A percentile compares a stretch with the other conserved stretches of the same genome.
Evolutionary conservation across 768 basidiomycete genomes (phyloP).

Genomic region (Suillus hirtellus): DNA sequence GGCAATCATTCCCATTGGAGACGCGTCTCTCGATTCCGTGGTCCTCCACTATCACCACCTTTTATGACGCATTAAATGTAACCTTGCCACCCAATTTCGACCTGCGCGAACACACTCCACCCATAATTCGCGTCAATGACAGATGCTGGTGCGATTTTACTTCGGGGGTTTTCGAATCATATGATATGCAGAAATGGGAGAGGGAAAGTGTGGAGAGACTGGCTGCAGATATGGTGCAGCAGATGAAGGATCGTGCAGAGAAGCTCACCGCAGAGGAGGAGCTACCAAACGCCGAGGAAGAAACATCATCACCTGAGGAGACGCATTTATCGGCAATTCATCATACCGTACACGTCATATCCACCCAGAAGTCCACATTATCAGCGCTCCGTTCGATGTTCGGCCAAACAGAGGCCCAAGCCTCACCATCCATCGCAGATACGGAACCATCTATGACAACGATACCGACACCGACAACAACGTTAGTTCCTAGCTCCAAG

Average conservation of each 20-base stretch:
- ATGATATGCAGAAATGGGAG: slow-evolving; percentile 78
- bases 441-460: neutral
- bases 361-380: slow-evolving; percentile 21
- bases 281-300: slow-evolving; percentile 29
- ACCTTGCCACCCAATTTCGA: slow-evolving; percentile 43
- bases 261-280: slow-evolving; percentile 19
- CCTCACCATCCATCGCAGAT: neutral
- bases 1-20: slow-evolving; percentile 76
- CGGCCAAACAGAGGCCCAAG: slow-evolving; percentile 14
- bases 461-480: neutral
- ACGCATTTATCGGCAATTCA: slow-evolving; percentile 10
- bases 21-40: slow-evolving; percentile 64
- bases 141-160: slow-evolving; percentile 88
- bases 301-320: slow-evolving; percentile 21
- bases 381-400: slow-evolving; percentile 28
- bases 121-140: slow-evolving; percentile 66
- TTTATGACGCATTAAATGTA: slow-evolving; percentile 61
- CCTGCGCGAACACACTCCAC: slow-evolving; percentile 43
- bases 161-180: slow-evolving; percentile 70
- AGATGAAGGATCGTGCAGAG: slow-evolving; percentile 31
- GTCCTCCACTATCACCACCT: slow-evolving; percentile 72
- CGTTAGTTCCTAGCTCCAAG: slow-evolving; percentile 13
- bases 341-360: slow-evolving; percentile 5
- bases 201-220: slow-evolving; percentile 55
- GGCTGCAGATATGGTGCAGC: slow-evolving; percentile 36